These are phyloP conservation scores for Closterium sp. DNA, from an alignment of 139 green algal species.

Conservation along the genomic window DNA sequence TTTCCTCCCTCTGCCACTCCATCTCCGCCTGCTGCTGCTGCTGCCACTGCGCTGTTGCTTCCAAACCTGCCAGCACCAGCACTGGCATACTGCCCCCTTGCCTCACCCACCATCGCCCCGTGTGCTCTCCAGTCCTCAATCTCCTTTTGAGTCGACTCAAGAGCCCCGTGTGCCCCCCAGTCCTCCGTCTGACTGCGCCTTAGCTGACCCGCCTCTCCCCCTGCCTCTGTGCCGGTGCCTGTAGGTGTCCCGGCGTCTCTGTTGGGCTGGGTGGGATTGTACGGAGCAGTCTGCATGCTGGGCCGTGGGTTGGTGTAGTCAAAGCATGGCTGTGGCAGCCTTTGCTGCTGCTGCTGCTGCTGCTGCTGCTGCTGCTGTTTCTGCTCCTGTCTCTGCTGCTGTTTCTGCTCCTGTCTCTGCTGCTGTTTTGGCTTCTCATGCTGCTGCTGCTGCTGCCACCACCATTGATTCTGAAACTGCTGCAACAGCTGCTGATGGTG, in stretches of 20 bases:
- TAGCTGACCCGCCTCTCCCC: not conserved
- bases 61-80: too few relatives aligned
- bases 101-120: not conserved
- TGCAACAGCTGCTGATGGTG: not conserved
- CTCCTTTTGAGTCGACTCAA: too few relatives aligned
- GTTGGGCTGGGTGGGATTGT: too few relatives aligned
- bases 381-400: not conserved
- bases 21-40: too few relatives aligned
- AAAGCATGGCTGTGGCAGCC: too few relatives aligned
- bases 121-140: not conserved
- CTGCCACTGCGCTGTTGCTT: too few relatives aligned
- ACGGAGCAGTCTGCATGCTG: too few relatives aligned
- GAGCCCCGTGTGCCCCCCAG: not conserved
- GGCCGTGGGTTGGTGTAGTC: too few relatives aligned
- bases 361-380: too few relatives aligned
- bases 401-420: not conserved
- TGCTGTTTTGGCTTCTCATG: not conserved
- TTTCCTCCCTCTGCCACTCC: not conserved
- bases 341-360: too few relatives aligned
- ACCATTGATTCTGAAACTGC: not conserved
- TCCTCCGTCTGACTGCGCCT: not conserved
- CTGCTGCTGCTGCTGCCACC: not conserved
- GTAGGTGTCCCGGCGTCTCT: too few relatives aligned
- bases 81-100: not conserved
- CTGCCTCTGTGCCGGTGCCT: too few relatives aligned